Evolutionary conservation across 164 flowering plant genomes (phyloP).

Genomic region (Pachysandra terminalis): DNA sequence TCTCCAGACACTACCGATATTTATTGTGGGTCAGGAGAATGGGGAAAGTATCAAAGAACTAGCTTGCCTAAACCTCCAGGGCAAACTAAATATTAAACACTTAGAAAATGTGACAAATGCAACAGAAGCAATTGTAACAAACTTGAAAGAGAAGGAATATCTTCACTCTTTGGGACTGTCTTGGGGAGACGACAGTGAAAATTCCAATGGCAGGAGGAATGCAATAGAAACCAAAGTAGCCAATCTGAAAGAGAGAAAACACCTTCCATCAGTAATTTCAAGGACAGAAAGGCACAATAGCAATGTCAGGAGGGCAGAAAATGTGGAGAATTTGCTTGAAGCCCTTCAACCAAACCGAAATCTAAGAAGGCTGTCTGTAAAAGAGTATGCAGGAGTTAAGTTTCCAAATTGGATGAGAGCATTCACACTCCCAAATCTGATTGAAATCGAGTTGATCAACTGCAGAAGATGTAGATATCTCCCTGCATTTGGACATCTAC

Average conservation of each 20-base stretch:
- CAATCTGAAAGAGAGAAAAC: too few relatives aligned
- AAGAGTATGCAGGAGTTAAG: slow-evolving; percentile 10
- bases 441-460: slow-evolving; percentile 4
- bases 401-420: slow-evolving; percentile 18
- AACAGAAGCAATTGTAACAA: slow-evolving; percentile 8
- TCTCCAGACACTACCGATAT: neutral
- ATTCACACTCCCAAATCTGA: slow-evolving; percentile 12
- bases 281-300: too few relatives aligned
- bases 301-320: too few relatives aligned
- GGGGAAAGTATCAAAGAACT: slow-evolving; percentile 1
- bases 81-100: slow-evolving; percentile 10
- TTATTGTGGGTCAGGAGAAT: neutral
- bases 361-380: slow-evolving; percentile 12
- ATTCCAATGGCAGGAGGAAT: neutral
- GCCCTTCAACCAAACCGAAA: slow-evolving; percentile 15
- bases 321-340: neutral
- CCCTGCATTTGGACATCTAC: slow-evolving; percentile 19
- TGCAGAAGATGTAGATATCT: slow-evolving; percentile 16
- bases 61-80: slow-evolving; percentile 6
- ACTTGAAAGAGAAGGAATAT: neutral
- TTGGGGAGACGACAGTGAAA: slow-evolving; percentile 6
- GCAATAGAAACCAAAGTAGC: too few relatives aligned
- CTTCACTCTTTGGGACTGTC: slow-evolving; percentile 9
- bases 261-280: too few relatives aligned
- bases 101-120: slow-evolving; percentile 5